Evolutionary conservation across 1,284 basidiomycete species (phyloP).

Genomic region (Ustilago cynodontis): DNA sequence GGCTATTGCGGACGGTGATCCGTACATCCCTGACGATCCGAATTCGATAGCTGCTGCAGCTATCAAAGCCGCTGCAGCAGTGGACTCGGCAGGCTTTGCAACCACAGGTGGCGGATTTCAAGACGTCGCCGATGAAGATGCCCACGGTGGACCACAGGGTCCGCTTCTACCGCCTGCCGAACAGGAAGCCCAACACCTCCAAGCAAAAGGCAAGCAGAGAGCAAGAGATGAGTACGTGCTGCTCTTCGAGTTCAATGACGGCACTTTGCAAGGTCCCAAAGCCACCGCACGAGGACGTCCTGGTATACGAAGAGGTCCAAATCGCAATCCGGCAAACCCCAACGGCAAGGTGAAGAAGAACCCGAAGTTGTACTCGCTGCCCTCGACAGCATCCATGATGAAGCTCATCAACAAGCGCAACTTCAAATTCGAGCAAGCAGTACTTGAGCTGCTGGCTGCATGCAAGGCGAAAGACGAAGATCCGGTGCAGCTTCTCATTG

Average conservation of each 20-base stretch:
- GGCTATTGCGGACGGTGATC: constrained; percentile 33
- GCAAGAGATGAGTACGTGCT: constrained; percentile 65
- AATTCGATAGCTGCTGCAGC: constrained; percentile 14
- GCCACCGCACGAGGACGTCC: constrained; percentile 67
- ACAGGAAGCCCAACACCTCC: constrained; percentile 37
- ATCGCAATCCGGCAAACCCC: constrained; percentile 21
- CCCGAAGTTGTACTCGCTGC: constrained; percentile 47
- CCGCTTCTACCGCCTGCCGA: constrained; percentile 40
- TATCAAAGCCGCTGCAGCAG: neutral
- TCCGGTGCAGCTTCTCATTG: constrained; percentile 60
- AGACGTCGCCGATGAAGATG: constrained; percentile 40
- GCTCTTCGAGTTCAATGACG: constrained; percentile 71
- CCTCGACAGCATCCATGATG: constrained; percentile 59
- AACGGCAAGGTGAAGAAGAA: constrained; percentile 28
- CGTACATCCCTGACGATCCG: constrained; percentile 23
- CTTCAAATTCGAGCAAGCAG: constrained; percentile 65
- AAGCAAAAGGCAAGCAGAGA: constrained; percentile 51
- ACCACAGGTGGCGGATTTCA: constrained; percentile 49
- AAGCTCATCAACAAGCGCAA: constrained; percentile 67
- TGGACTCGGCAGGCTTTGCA: constrained; percentile 42
- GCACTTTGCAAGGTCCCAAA: constrained; percentile 70
- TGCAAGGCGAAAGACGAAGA: constrained; percentile 62
- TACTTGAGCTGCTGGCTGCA: constrained; percentile 62
- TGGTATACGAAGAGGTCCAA: constrained; percentile 50
- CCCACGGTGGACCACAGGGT: constrained; percentile 19